These are phyloP conservation scores for Brassica rapa DNA, from an alignment of 345 rosid genomes.

Conservation along the genomic window DNA sequence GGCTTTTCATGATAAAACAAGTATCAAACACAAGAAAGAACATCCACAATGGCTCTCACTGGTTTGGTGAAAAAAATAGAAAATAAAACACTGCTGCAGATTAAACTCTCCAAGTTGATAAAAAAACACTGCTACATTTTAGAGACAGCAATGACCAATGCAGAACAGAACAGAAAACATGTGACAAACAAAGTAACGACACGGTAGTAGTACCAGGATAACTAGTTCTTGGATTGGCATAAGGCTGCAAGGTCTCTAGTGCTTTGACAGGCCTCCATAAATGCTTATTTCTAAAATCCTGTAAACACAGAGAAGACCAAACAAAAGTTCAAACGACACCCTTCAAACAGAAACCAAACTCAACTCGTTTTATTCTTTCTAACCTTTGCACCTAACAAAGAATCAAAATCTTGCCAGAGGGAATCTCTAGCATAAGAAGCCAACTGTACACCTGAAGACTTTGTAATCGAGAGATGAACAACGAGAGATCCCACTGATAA, in stretches of 20 bases:
- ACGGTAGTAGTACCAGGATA: slow-evolving; percentile 61
- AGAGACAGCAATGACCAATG: not conserved
- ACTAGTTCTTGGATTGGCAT: slow-evolving; percentile 81
- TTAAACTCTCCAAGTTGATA: too few species aligned
- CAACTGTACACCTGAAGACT: slow-evolving; percentile 61
- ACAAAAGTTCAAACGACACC: not conserved
- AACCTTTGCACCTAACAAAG: slow-evolving; percentile 44
- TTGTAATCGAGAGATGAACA: slow-evolving; percentile 79
- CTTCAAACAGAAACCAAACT: not conserved
- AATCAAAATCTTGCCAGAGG: slow-evolving; percentile 52
- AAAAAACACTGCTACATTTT: too few species aligned
- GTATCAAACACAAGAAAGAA: slow-evolving; percentile 9
- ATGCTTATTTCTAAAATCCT: slow-evolving; percentile 62
- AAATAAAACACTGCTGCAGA: not conserved
- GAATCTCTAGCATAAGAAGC: slow-evolving; percentile 59
- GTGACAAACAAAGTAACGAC: not conserved
- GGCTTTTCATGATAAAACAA: slow-evolving; percentile 17
- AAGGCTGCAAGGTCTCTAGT: slow-evolving; percentile 78
- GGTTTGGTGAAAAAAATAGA: not conserved
- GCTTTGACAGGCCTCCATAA: slow-evolving; percentile 82
- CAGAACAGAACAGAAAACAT: not conserved
- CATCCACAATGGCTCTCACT: not conserved
- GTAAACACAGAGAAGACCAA: slow-evolving; percentile 27
- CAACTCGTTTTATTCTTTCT: not conserved
- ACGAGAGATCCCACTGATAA: slow-evolving; percentile 79